Evolutionary conservation across 2,329 filamentous ascomycete genomes (phyloP).

Genomic region (Xylariaceae sp.): DNA sequence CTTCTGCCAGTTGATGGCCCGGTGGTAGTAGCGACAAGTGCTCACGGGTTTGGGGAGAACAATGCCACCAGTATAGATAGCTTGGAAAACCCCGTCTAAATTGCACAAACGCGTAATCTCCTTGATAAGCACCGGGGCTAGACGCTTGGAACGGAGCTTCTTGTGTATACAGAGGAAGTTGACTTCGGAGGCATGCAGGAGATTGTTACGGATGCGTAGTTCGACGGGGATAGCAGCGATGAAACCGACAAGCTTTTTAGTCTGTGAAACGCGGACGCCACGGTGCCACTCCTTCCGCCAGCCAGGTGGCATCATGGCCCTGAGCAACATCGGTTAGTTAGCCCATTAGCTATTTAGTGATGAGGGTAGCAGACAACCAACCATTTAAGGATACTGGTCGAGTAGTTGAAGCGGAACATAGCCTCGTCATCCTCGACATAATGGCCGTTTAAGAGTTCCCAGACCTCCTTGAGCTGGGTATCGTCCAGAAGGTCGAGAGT

Average conservation of each 20-base stretch:
- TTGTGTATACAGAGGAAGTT: conserved; percentile 99
- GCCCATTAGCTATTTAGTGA: conserved; percentile 3
- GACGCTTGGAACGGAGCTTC: conserved; percentile 89
- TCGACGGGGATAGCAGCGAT: conserved; percentile 91
- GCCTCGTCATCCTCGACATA: conserved; percentile 98
- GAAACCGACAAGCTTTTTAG: conserved; percentile 88
- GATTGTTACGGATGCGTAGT: conserved; percentile 76
- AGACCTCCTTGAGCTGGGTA: conserved; percentile 83
- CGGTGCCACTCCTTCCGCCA: conserved; percentile 96
- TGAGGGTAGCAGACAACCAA: conserved; percentile 44
- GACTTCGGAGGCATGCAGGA: conserved; percentile 83
- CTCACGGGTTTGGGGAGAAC: conserved; percentile 90
- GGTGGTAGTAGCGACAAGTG: conserved; percentile 94
- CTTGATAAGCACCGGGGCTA: conserved; percentile 94
- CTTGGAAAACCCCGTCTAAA: conserved; percentile 84
- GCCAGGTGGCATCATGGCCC: conserved; percentile 91
- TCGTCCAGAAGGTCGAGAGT: conserved; percentile 83
- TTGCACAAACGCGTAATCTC: conserved; percentile 95
- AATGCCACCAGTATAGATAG: conserved; percentile 91
- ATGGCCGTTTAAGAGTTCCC: conserved; percentile 86
- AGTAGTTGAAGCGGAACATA: conserved; percentile 98
- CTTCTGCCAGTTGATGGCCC: conserved; percentile 93
- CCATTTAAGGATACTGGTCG: conserved; percentile 85
- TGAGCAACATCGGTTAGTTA: conserved; percentile 38
- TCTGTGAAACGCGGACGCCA: conserved; percentile 82